These are phyloP conservation scores for Rubroboletus satanas DNA, from an alignment of 768 basidiomycete species.

Conservation along the genomic window DNA sequence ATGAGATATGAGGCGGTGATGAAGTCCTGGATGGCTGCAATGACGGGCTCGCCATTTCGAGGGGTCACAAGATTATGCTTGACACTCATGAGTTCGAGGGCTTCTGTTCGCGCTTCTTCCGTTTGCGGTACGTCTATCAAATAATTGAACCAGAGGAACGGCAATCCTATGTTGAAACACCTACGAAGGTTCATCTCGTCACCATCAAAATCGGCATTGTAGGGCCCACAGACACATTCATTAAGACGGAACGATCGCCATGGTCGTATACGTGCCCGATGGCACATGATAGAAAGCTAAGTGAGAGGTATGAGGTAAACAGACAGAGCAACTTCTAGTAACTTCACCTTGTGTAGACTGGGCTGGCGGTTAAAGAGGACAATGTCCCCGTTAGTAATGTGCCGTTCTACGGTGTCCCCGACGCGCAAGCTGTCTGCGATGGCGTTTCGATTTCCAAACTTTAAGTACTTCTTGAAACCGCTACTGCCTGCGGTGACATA, in stretches of 20 bases:
- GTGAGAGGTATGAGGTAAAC: conserved; percentile 1
- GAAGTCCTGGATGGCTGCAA: conserved; percentile 99
- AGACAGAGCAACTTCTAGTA: not conserved
- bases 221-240: conserved; percentile 98
- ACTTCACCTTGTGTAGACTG: conserved; percentile 84
- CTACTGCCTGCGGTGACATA: conserved; percentile 81
- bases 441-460: conserved; percentile 76
- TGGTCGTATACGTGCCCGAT: conserved; percentile 91
- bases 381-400: conserved; percentile 92
- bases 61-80: conserved; percentile 97
- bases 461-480: conserved; percentile 81
- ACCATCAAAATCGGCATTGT: conserved; percentile 99
- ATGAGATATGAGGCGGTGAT: conserved; percentile 97
- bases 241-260: conserved; percentile 98
- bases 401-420: conserved; percentile 93
- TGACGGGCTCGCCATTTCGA: conserved; percentile 97
- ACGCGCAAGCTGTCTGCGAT: conserved; percentile 79
- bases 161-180: conserved; percentile 25
- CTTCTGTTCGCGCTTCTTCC: conserved; percentile 96
- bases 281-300: conserved; percentile 97
- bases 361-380: conserved; percentile 99
- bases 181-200: conserved; percentile 99
- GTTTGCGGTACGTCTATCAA: conserved; percentile 92
- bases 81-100: conserved; percentile 94
- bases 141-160: not conserved